Percentiles rank a stretch among this genome's conserved stretches.
Conservation (phyloP, 1,284 basidiomycete genomes). For the Inonotus obliquus region DNA sequence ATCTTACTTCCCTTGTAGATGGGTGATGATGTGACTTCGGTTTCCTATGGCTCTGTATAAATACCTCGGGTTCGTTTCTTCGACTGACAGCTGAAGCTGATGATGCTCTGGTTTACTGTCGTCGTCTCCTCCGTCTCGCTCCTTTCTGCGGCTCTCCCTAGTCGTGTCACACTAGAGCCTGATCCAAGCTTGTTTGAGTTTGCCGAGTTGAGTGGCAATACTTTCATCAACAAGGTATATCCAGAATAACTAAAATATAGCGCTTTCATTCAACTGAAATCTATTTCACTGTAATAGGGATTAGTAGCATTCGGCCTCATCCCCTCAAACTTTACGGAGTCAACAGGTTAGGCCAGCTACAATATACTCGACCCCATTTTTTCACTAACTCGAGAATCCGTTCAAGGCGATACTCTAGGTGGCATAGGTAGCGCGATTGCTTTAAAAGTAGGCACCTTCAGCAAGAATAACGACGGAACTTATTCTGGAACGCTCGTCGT, state of each 20-base stretch:
- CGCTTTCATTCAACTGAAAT: not conserved
- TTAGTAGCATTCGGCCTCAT: slow-evolving; percentile 36
- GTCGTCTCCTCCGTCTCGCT: slow-evolving; percentile 4
- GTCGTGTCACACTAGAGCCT: not conserved
- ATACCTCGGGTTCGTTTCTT: not conserved
- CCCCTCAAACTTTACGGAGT: slow-evolving; percentile 34
- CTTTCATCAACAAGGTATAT: slow-evolving; percentile 21
- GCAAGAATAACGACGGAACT: slow-evolving; percentile 25
- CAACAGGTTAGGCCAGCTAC: slow-evolving; percentile 25
- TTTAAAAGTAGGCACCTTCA: slow-evolving; percentile 29
- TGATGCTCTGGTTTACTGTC: not conserved
- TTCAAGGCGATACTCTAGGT: slow-evolving; percentile 33
- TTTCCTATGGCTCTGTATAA: not conserved
- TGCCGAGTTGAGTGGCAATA: slow-evolving; percentile 17
- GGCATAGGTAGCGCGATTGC: slow-evolving; percentile 36
- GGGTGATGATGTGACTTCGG: not conserved
- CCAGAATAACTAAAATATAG: not conserved
- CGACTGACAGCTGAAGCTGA: not conserved
- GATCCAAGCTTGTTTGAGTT: slow-evolving; percentile 19
- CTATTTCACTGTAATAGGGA: slow-evolving; percentile 25
- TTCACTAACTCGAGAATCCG: not conserved
- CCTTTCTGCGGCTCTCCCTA: not conserved
- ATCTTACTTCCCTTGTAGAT: not conserved
- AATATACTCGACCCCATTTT: not conserved
- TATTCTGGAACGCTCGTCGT: slow-evolving; percentile 40